Evolutionary conservation across 2,329 filamentous ascomycete genomes (phyloP).

Genomic region (Graphilbum sp.): DNA sequence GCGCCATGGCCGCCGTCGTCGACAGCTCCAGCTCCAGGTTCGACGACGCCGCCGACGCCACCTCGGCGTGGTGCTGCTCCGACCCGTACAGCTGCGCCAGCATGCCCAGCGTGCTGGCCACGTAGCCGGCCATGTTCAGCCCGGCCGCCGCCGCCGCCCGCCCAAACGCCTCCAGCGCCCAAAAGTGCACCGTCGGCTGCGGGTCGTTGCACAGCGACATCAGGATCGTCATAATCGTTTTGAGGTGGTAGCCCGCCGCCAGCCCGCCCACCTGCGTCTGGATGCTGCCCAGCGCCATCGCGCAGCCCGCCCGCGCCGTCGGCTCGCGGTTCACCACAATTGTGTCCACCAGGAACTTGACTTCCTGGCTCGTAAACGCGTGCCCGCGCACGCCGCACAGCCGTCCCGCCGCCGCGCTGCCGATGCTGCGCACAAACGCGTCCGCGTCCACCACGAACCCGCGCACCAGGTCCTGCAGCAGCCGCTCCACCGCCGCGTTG

Average conservation of each 20-base stretch:
- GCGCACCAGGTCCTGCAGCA: conserved; percentile 59
- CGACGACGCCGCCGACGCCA: conserved; percentile 63
- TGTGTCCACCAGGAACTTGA: conserved; percentile 76
- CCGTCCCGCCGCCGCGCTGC: conserved; percentile 70
- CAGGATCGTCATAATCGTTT: conserved; percentile 93
- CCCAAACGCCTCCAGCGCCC: conserved; percentile 79
- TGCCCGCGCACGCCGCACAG: conserved; percentile 77
- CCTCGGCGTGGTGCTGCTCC: conserved; percentile 80
- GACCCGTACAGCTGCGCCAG: conserved; percentile 82
- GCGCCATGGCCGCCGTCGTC: conserved; percentile 66
- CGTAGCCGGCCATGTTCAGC: conserved; percentile 78
- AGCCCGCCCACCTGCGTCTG: conserved; percentile 93
- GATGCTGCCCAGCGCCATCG: conserved; percentile 82
- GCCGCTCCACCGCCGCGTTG: conserved; percentile 60
- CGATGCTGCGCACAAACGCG: conserved; percentile 69
- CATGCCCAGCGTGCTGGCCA: conserved; percentile 83
- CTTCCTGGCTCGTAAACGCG: conserved; percentile 71
- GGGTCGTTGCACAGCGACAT: conserved; percentile 95
- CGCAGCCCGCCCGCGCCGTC: conserved; percentile 82
- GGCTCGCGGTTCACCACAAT: conserved; percentile 91
- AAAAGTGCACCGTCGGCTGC: conserved; percentile 89
- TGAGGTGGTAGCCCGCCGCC: conserved; percentile 90
- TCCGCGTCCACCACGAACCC: conserved; percentile 70
- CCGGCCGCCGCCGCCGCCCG: conserved; percentile 84
- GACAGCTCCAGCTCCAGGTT: conserved; percentile 79